phyloP scores from a whole-genome alignment of 2,329 filamentous ascomycete genomes.

The Colletotrichum tabaci region DNA sequence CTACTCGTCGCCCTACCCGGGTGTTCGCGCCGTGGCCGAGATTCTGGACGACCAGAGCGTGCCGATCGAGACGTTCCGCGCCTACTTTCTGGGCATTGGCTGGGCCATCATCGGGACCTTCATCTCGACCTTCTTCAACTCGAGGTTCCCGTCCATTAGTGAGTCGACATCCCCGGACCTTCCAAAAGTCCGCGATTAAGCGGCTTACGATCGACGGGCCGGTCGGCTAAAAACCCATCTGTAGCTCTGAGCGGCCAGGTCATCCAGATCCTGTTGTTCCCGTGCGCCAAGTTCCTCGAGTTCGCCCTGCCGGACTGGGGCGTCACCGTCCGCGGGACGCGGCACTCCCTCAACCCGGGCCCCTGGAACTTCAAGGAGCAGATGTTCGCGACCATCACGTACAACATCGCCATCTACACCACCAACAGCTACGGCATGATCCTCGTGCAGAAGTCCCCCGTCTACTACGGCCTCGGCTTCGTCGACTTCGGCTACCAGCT shows the following conservation, averaged over 20 bases:
- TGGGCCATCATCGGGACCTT: constrained; percentile 58
- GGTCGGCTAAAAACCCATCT: background rate
- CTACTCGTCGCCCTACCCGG: constrained; percentile 60
- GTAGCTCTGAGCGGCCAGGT: constrained; percentile 53
- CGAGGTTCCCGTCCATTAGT: constrained; percentile 56
- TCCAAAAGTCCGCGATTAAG: too few species aligned
- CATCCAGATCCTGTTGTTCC: constrained; percentile 63
- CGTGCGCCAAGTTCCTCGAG: constrained; percentile 61
- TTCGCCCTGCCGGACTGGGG: constrained; percentile 61
- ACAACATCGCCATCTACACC: constrained; percentile 54
- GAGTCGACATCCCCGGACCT: constrained; percentile 31
- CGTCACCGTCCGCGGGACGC: constrained; percentile 54
- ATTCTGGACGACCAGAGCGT: constrained; percentile 53
- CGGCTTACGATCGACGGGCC: too few species aligned
- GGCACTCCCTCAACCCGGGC: constrained; percentile 56
- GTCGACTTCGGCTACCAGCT: constrained; percentile 58
- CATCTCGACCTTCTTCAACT: constrained; percentile 59
- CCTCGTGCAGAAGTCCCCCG: constrained; percentile 51
- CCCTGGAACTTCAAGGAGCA: constrained; percentile 61
- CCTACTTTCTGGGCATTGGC: constrained; percentile 58
- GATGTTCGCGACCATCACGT: constrained; percentile 58
- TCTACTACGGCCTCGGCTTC: constrained; percentile 60
- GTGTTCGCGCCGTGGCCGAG: constrained; percentile 58
- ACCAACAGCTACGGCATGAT: constrained; percentile 55
- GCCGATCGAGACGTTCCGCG: constrained; percentile 58